Conservation (phyloP, 352 stramenopile genomes). For the Aphanomyces cochlioides region DNA sequence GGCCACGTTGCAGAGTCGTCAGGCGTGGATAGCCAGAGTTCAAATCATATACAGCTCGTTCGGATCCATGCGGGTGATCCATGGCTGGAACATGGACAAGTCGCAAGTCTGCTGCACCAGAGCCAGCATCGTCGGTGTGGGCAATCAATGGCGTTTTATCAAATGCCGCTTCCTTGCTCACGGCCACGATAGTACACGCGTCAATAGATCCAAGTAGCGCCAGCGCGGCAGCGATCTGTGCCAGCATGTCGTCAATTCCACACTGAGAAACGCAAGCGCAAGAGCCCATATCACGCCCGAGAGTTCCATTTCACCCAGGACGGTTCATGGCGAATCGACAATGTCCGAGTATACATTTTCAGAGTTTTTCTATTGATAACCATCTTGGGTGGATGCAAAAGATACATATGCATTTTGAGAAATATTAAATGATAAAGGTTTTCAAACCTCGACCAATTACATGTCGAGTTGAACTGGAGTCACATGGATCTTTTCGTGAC, state of each 20-base stretch:
- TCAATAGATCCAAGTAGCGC: conserved; percentile 7
- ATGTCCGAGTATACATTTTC: too few relatives aligned
- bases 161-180: conserved; percentile 63
- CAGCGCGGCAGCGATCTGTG: background rate
- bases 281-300: background rate
- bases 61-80: conserved; percentile 43
- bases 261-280: too few relatives aligned
- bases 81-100: conserved; percentile 87
- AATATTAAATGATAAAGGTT: too few relatives aligned
- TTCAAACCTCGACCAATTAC: too few relatives aligned
- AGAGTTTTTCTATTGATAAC: too few relatives aligned
- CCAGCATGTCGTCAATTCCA: too few relatives aligned
- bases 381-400: too few relatives aligned
- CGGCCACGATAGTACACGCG: conserved; percentile 84
- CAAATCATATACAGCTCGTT: conserved; percentile 56
- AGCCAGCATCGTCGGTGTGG: conserved; percentile 81
- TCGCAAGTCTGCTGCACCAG: conserved; percentile 79
- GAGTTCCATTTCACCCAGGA: background rate
- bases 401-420: too few relatives aligned
- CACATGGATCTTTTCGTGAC: too few relatives aligned
- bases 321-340: too few relatives aligned
- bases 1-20: conserved; percentile 61
- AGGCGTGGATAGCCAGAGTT: conserved; percentile 66
- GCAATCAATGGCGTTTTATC: conserved; percentile 87
- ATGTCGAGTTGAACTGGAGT: too few relatives aligned